Evolutionary conservation across 345 rosid species (phyloP).

Genomic region (Populus pruinosa): DNA sequence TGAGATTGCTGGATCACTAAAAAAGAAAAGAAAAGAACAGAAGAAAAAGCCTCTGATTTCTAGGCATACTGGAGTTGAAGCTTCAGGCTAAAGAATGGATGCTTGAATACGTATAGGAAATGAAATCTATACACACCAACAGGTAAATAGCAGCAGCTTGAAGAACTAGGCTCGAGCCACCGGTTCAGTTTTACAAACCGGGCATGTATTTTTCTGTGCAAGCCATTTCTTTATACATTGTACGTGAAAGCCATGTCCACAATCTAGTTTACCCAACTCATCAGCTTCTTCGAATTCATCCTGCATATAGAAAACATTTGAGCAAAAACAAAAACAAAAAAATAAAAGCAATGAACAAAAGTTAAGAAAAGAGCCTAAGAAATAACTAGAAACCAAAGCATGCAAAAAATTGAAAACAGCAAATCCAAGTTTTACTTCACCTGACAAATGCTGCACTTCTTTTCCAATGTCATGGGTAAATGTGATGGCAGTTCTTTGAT

Average conservation of each 20-base stretch:
- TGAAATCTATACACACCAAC: slow-evolving; percentile 37
- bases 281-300: slow-evolving; percentile 72
- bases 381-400: background rate
- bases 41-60: slow-evolving; percentile 5
- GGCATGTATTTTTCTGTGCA: slow-evolving; percentile 70
- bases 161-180: slow-evolving; percentile 35
- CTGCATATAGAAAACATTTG: slow-evolving; percentile 28
- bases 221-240: slow-evolving; percentile 90
- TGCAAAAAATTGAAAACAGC: background rate
- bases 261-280: slow-evolving; percentile 63
- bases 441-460: slow-evolving; percentile 87
- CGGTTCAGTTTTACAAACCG: slow-evolving; percentile 72
- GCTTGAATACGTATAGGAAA: slow-evolving; percentile 25
- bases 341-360: background rate
- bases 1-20: background rate
- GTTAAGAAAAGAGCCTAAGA: background rate
- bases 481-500: slow-evolving; percentile 34
- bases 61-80: background rate
- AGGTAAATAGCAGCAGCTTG: slow-evolving; percentile 8
- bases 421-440: slow-evolving; percentile 27
- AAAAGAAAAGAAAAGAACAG: background rate
- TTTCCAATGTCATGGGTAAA: slow-evolving; percentile 32
- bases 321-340: background rate
- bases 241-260: slow-evolving; percentile 78
- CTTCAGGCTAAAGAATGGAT: slow-evolving; percentile 30